A percentile compares a stretch with the other conserved stretches of the same genome.
phyloP scores from a whole-genome alignment of 2,329 filamentous ascomycete species.

The Sphaerulina vaccinii region DNA sequence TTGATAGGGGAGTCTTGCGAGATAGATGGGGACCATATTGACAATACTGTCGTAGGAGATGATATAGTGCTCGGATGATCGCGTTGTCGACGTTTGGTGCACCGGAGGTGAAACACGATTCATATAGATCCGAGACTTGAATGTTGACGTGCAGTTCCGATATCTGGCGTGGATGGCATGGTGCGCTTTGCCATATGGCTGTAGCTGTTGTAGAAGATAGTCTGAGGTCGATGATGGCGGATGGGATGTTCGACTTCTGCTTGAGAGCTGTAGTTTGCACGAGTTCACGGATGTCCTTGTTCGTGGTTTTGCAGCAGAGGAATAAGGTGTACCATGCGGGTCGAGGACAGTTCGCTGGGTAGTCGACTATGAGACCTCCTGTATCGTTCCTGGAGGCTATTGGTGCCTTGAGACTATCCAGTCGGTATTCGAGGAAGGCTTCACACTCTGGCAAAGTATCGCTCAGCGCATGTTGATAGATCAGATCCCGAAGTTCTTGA shows the following conservation, averaged over 20 bases:
- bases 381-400: not conserved
- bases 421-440: not conserved
- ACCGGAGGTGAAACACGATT: not conserved
- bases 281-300: not conserved
- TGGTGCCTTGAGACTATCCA: not conserved
- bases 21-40: conserved; percentile 4
- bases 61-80: conserved; percentile 7
- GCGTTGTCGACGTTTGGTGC: conserved; percentile 1
- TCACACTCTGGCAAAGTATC: conserved; percentile 1
- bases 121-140: conserved; percentile 1
- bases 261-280: not conserved
- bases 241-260: not conserved
- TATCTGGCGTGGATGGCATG: not conserved
- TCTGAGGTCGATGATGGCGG: not conserved
- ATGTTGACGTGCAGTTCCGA: conserved; percentile 5
- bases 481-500: conserved; percentile 13
- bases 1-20: not conserved
- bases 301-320: conserved; percentile 1
- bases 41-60: conserved; percentile 3
- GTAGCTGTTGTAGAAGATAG: conserved; percentile 6
- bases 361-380: not conserved
- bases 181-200: not conserved
- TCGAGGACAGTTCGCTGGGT: not conserved
- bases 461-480: conserved; percentile 3
- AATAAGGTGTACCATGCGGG: conserved; percentile 10